phyloP scores from a whole-genome alignment of 768 basidiomycete genomes.

The Hericium erinaceus region DNA sequence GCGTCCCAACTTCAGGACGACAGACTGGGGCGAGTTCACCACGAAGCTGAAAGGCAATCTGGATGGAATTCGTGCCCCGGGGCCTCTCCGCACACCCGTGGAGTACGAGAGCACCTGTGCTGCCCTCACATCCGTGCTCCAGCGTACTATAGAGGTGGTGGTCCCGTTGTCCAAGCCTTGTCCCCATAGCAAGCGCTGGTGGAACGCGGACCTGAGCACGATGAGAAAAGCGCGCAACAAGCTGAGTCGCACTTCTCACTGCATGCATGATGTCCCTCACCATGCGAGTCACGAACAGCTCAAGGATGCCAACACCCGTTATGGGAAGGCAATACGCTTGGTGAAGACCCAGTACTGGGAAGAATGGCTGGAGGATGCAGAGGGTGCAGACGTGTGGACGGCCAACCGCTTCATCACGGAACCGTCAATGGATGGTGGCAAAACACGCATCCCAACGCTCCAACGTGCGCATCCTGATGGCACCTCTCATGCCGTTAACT shows the following conservation, averaged over 20 bases:
- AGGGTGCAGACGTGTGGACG: constrained; percentile 14
- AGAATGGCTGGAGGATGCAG: constrained; percentile 15
- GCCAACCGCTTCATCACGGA: constrained; percentile 6
- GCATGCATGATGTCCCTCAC: neutral
- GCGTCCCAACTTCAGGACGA: neutral
- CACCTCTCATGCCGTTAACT: no score
- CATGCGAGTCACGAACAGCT: constrained; percentile 1
- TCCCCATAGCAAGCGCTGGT: neutral
- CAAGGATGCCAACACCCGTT: neutral
- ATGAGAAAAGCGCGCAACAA: neutral
- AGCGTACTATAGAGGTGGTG: neutral
- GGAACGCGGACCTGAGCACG: neutral
- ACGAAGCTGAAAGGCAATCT: neutral
- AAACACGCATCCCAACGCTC: constrained; percentile 12
- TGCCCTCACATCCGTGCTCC: neutral
- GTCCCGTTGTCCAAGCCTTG: neutral
- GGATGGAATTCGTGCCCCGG: neutral
- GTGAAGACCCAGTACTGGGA: constrained; percentile 19
- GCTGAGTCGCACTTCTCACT: neutral
- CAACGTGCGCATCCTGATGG: no score
- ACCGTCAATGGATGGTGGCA: constrained; percentile 6
- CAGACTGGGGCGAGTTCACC: neutral
- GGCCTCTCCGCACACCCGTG: neutral
- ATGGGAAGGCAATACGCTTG: constrained; percentile 6
- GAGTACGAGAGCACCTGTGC: neutral